A percentile compares a stretch with the other conserved stretches of the same genome.
phyloP scores from a whole-genome alignment of 176 grass and related monocot species.

The Aegilops umbellulata region DNA sequence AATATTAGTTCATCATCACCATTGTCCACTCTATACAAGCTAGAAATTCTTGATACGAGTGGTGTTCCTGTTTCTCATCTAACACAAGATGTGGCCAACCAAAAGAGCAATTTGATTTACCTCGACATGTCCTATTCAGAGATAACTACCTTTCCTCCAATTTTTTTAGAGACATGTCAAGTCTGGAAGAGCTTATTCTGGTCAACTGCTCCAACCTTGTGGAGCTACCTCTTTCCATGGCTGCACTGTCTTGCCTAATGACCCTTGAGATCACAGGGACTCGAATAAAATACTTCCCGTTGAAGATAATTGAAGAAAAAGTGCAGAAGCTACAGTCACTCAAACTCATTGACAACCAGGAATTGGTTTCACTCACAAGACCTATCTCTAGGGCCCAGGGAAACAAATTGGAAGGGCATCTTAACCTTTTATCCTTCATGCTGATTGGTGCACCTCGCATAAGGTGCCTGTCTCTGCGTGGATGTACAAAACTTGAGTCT shows the following conservation, averaged over 20 bases:
- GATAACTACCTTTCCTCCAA: neutral
- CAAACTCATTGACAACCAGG: conserved; percentile 3
- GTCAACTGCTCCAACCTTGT: neutral
- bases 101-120: neutral
- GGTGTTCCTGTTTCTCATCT: neutral
- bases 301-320: neutral
- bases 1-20: neutral
- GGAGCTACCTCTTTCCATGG: neutral
- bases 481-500: neutral
- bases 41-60: conserved; percentile 9
- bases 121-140: neutral
- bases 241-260: neutral
- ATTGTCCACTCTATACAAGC: neutral
- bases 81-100: neutral
- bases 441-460: neutral
- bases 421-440: neutral
- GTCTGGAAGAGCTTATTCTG: neutral
- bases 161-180: neutral
- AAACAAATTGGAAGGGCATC: neutral
- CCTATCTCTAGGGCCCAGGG: neutral
- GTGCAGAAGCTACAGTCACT: neutral
- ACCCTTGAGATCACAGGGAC: neutral
- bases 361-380: neutral
- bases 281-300: neutral
- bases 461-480: neutral